Percentiles rank a stretch among this genome's conserved stretches.
These are phyloP conservation scores for Amylocystis lapponica DNA, from an alignment of 768 basidiomycete species.

Conservation along the genomic window DNA sequence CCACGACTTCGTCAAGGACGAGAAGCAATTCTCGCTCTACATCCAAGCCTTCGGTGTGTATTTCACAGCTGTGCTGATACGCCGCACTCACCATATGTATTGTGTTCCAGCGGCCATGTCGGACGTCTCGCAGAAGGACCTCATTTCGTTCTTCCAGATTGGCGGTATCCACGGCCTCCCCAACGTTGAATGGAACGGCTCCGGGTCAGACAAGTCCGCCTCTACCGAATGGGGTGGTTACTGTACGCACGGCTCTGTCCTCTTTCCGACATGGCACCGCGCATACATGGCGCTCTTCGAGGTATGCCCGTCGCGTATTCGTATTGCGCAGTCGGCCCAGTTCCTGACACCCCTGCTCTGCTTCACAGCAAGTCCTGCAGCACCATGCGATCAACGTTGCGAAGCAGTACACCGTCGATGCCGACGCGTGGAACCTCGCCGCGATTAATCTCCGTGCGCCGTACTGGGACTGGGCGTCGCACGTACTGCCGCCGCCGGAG, in stretches of 20 bases:
- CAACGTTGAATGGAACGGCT: constrained; percentile 38
- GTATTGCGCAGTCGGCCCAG: not conserved
- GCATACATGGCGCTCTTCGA: constrained; percentile 47
- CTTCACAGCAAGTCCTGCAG: constrained; percentile 42
- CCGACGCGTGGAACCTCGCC: constrained; percentile 25
- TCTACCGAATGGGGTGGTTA: constrained; percentile 38
- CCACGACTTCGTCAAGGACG: constrained; percentile 27
- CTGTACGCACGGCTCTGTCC: constrained; percentile 47
- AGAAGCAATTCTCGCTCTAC: constrained; percentile 44
- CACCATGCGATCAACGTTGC: constrained; percentile 37
- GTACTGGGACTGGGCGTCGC: constrained; percentile 51
- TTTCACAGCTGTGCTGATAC: too few relatives aligned
- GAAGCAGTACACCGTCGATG: constrained; percentile 26
- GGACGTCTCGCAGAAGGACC: too few relatives aligned
- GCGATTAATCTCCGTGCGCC: constrained; percentile 34
- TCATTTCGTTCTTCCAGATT: constrained; percentile 40
- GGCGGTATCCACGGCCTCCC: constrained; percentile 51
- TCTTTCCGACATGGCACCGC: constrained; percentile 55
- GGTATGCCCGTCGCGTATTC: constrained; percentile 24
- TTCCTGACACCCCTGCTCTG: not conserved
- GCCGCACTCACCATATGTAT: too few relatives aligned
- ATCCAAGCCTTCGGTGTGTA: constrained; percentile 44
- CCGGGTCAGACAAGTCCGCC: constrained; percentile 23
- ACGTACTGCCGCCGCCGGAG: constrained; percentile 21
- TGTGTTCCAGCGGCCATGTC: too few relatives aligned